These are phyloP conservation scores for Zanthoxylum bungeanum DNA, from an alignment of 345 rosid species.

Conservation along the genomic window DNA sequence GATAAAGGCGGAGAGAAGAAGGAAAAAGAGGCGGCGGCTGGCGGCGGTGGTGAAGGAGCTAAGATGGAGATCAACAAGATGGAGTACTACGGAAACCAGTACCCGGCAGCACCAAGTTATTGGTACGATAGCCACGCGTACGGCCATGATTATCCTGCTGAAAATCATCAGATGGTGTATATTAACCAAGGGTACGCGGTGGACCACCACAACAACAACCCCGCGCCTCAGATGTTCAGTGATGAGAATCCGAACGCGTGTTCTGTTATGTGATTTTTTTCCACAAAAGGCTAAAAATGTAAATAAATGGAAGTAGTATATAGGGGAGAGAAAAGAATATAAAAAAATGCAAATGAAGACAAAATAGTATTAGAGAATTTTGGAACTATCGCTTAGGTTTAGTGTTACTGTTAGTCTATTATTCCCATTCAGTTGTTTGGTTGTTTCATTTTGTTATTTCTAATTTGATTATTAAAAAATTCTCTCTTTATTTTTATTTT, in stretches of 20 bases:
- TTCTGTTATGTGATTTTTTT: slow-evolving; percentile 62
- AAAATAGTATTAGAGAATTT: slow-evolving; percentile 8
- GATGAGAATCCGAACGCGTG: slow-evolving; percentile 93
- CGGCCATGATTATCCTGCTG: slow-evolving; percentile 34
- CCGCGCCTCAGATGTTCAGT: slow-evolving; percentile 77
- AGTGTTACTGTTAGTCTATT: not conserved
- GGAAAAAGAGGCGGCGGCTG: slow-evolving; percentile 7
- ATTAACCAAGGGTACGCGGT: slow-evolving; percentile 26
- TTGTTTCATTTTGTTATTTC: not conserved
- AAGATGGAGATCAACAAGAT: slow-evolving; percentile 52
- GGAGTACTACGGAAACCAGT: slow-evolving; percentile 36
- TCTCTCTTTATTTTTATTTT: too few species aligned
- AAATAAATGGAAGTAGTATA: slow-evolving; percentile 20
- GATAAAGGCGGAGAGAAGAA: slow-evolving; percentile 24
- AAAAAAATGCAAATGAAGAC: too few species aligned
- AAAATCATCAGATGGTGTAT: slow-evolving; percentile 8
- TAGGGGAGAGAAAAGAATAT: slow-evolving; percentile 21
- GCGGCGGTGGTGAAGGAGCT: slow-evolving; percentile 30
- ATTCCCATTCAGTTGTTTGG: slow-evolving; percentile 13
- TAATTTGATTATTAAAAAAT: not conserved
- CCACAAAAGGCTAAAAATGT: slow-evolving; percentile 18
- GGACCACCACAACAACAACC: slow-evolving; percentile 39
- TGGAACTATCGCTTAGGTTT: slow-evolving; percentile 10
- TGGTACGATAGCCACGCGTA: slow-evolving; percentile 39
- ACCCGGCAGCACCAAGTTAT: slow-evolving; percentile 37